Conservation (phyloP, 257 asterid genomes). For the Solanum chaucha region DNA sequence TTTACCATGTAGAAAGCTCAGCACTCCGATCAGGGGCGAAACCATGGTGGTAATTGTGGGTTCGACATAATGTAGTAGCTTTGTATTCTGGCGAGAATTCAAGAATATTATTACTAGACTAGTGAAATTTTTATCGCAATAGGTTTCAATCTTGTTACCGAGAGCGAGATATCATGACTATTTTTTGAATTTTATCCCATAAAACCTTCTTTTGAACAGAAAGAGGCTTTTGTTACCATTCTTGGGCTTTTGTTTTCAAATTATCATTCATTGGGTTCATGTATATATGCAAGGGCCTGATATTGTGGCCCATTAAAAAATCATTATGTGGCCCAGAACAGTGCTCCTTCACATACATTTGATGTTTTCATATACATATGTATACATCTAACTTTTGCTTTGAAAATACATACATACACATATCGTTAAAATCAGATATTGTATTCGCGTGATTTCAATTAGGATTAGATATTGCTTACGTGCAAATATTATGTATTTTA, state of each 20-base stretch:
- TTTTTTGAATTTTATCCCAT: not conserved
- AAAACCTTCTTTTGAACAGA: not conserved
- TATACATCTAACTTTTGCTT: not conserved
- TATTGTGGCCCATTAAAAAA: not conserved
- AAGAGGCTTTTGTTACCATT: not conserved
- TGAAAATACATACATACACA: not conserved
- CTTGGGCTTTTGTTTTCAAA: not conserved
- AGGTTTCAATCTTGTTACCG: not conserved
- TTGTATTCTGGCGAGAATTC: not conserved
- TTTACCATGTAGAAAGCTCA: not conserved
- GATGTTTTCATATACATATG: not conserved
- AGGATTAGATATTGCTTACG: not conserved
- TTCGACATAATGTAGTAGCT: not conserved
- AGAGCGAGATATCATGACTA: not conserved
- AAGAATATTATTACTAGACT: not conserved
- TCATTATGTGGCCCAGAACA: not conserved
- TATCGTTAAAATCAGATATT: not conserved
- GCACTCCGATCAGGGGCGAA: not conserved
- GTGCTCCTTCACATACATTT: not conserved
- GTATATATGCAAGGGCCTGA: not conserved
- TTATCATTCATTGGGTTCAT: not conserved
- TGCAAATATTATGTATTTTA: not conserved
- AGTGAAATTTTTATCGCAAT: not conserved
- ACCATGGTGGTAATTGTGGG: rapidly evolving
- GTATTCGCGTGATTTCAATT: not conserved